Evolutionary conservation across 257 asterid genomes (phyloP).

Genomic region (Agastache rugosa): DNA sequence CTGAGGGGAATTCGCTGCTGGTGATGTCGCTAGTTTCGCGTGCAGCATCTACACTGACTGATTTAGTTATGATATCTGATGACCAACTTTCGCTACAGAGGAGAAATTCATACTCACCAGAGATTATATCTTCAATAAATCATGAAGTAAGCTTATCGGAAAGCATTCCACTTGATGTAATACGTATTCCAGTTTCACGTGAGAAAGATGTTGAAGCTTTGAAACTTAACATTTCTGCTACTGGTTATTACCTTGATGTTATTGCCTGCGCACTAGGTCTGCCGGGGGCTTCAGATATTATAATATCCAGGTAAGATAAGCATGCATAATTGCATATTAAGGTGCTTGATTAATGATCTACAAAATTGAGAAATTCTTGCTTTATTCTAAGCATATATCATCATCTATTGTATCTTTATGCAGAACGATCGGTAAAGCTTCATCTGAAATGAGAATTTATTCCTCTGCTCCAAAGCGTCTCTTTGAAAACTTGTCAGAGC

Average conservation of each 20-base stretch:
- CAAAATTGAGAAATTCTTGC: background rate
- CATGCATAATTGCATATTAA: background rate
- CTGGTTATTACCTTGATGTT: constrained; percentile 81
- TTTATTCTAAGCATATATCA: constrained; percentile 14
- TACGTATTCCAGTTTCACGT: constrained; percentile 64
- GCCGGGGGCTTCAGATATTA: constrained; percentile 70
- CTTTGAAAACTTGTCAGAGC: constrained; percentile 41
- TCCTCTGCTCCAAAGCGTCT: constrained; percentile 57
- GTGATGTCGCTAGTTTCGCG: constrained; percentile 60
- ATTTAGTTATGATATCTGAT: constrained; percentile 47
- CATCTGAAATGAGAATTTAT: constrained; percentile 87
- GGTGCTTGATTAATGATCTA: constrained; percentile 24
- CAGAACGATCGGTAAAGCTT: constrained; percentile 87
- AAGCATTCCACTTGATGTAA: constrained; percentile 56
- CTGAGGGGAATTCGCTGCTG: constrained; percentile 56
- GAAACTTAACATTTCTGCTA: constrained; percentile 51
- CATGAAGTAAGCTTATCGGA: constrained; percentile 46
- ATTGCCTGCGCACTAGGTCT: constrained; percentile 67
- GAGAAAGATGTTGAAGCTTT: constrained; percentile 56
- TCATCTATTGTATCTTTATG: constrained; percentile 31
- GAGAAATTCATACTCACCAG: constrained; percentile 53
- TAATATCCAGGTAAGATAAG: constrained; percentile 73
- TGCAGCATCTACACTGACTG: constrained; percentile 64
- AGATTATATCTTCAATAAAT: constrained; percentile 52
- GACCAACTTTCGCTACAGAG: constrained; percentile 70